These are phyloP conservation scores for Candida nemodendra DNA, from an alignment of 805 yeast genomes.

Conservation along the genomic window DNA sequence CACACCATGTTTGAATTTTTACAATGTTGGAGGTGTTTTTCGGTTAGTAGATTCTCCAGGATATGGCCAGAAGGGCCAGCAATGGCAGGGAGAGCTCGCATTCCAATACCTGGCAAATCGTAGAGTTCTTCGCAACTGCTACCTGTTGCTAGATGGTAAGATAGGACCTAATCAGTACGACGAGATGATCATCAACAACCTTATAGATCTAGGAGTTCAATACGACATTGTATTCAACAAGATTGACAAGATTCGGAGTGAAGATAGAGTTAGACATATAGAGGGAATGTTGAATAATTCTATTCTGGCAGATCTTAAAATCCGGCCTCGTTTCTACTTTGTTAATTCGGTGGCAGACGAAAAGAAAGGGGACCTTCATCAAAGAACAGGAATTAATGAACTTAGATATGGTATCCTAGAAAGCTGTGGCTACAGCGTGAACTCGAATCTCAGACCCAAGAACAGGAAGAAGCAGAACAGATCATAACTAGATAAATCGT, in stretches of 20 bases:
- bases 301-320: conserved; percentile 40
- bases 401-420: conserved; percentile 51
- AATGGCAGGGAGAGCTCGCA: conserved; percentile 67
- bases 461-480: conserved; percentile 10
- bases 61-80: conserved; percentile 70
- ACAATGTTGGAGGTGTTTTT: conserved; percentile 60
- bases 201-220: conserved; percentile 56
- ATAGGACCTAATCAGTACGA: conserved; percentile 64
- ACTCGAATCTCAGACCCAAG: conserved; percentile 13
- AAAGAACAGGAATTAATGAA: conserved; percentile 53
- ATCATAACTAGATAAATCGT: too few species aligned
- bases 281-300: conserved; percentile 38
- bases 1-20: conserved; percentile 68
- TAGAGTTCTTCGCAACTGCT: conserved; percentile 53
- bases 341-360: conserved; percentile 45
- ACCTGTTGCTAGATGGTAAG: conserved; percentile 58
- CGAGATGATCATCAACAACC: conserved; percentile 44
- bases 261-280: conserved; percentile 33
- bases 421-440: conserved; percentile 43
- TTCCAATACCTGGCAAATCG: conserved; percentile 59
- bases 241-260: conserved; percentile 53
- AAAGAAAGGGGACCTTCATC: conserved; percentile 19
- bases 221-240: conserved; percentile 79
- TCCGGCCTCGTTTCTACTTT: conserved; percentile 44
- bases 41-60: conserved; percentile 87